These are phyloP conservation scores for Esteya vermicola DNA, from an alignment of 2,329 filamentous ascomycete species.

Conservation along the genomic window DNA sequence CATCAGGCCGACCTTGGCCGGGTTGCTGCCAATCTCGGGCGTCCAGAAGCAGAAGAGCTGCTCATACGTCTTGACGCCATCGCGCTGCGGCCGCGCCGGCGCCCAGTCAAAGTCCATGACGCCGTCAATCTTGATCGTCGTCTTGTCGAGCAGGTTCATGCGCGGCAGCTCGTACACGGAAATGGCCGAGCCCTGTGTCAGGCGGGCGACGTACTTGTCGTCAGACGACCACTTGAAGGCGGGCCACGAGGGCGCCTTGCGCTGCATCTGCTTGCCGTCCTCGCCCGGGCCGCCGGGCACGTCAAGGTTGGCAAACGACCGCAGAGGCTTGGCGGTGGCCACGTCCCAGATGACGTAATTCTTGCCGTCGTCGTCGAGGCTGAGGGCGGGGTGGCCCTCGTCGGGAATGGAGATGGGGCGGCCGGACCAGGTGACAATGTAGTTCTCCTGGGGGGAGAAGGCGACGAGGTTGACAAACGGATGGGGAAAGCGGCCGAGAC, in stretches of 20 bases:
- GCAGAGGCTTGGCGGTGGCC: conserved; percentile 72
- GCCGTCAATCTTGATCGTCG: conserved; percentile 88
- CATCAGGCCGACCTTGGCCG: conserved; percentile 94
- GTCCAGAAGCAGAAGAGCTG: conserved; percentile 99
- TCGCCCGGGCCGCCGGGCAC: conserved; percentile 46
- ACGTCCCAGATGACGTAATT: conserved; percentile 99
- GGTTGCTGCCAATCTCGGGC: conserved; percentile 93
- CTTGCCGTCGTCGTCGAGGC: conserved; percentile 91
- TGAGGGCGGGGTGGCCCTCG: conserved; percentile 66
- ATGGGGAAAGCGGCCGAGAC: conserved; percentile 87
- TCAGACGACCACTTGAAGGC: conserved; percentile 99
- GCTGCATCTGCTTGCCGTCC: conserved; percentile 47
- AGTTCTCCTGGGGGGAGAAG: conserved; percentile 87
- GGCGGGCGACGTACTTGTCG: conserved; percentile 88
- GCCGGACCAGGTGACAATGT: conserved; percentile 93
- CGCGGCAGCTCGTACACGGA: conserved; percentile 91
- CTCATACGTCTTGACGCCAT: conserved; percentile 82
- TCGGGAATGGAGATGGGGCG: conserved; percentile 86
- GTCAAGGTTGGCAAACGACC: conserved; percentile 88
- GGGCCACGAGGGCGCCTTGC: conserved; percentile 95
- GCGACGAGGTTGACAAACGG: conserved; percentile 91
- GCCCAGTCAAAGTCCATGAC: conserved; percentile 98
- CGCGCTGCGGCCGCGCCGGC: conserved; percentile 65
- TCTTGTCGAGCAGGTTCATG: conserved; percentile 81
- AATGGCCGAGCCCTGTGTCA: conserved; percentile 78